These are phyloP conservation scores for Antitrichia curtipendula DNA, from an alignment of 225 moss, liverwort and hornwort species.

Conservation along the genomic window DNA sequence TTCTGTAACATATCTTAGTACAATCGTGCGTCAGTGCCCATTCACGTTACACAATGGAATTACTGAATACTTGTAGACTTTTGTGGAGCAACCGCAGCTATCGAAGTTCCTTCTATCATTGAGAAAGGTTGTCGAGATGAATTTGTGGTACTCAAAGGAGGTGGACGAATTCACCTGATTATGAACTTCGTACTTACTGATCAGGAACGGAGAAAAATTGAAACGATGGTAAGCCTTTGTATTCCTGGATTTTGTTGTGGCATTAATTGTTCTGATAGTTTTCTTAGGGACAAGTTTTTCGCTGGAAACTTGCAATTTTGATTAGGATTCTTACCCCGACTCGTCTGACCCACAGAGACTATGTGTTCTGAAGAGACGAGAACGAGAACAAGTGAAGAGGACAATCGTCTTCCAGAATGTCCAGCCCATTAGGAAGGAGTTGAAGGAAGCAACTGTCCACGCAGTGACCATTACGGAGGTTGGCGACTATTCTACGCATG, in stretches of 20 bases:
- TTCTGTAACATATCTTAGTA: background rate
- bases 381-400: constrained; percentile 7
- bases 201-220: constrained; percentile 51
- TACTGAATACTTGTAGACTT: background rate
- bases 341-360: background rate
- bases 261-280: background rate
- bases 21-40: background rate
- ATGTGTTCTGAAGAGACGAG: constrained; percentile 23
- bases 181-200: constrained; percentile 55
- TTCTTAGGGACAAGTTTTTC: background rate
- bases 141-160: constrained; percentile 35
- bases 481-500: background rate
- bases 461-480: background rate
- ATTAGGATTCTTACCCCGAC: background rate
- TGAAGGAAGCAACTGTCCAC: background rate
- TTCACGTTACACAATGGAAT: background rate
- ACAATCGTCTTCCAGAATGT: constrained; percentile 12
- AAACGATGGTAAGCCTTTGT: constrained; percentile 29
- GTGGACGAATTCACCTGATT: constrained; percentile 65
- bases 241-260: background rate
- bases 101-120: constrained; percentile 52
- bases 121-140: constrained; percentile 68
- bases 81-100: constrained; percentile 30
- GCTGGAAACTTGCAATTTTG: background rate
- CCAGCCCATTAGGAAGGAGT: background rate